These are phyloP conservation scores for Bolboschoenus planiculmis DNA, from an alignment of 176 grass and related monocot species.

Conservation along the genomic window DNA sequence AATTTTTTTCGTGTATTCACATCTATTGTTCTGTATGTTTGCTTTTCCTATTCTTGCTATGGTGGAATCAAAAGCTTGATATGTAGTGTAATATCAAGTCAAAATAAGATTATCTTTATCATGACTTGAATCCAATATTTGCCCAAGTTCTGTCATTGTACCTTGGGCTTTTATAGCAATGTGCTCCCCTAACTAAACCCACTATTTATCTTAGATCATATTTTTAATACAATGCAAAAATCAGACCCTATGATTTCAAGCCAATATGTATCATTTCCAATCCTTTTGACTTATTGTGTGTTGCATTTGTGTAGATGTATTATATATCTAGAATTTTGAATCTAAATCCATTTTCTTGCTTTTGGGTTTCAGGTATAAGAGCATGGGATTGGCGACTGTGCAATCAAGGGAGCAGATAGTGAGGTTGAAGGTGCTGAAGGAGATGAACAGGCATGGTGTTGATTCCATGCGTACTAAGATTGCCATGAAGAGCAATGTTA, in stretches of 20 bases:
- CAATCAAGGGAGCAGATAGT: slow-evolving; percentile 78
- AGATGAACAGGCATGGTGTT: slow-evolving; percentile 62
- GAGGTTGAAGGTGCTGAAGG: slow-evolving; percentile 71
- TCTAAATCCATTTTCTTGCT: not conserved
- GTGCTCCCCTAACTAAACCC: not conserved
- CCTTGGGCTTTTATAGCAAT: not conserved
- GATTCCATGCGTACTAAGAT: slow-evolving; percentile 76
- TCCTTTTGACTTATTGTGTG: not conserved
- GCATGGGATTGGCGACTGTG: slow-evolving; percentile 80
- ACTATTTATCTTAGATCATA: not conserved
- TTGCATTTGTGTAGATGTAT: not conserved
- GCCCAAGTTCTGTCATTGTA: not conserved
- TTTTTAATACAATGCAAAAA: not conserved
- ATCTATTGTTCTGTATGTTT: slow-evolving; percentile 1
- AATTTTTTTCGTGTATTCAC: not conserved
- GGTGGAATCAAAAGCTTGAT: not conserved
- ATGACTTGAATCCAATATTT: not conserved
- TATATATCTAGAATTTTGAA: not conserved
- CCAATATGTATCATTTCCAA: not conserved
- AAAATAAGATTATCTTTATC: not conserved
- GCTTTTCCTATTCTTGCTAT: not conserved
- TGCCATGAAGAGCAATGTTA: slow-evolving; percentile 87
- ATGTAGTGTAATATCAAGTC: not conserved
- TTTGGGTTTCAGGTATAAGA: slow-evolving; percentile 47
- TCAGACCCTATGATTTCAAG: not conserved